These are phyloP conservation scores for sunflower (Helianthus annuus) DNA, from an alignment of 129 eudicot genomes.

Conservation along the genomic window DNA sequence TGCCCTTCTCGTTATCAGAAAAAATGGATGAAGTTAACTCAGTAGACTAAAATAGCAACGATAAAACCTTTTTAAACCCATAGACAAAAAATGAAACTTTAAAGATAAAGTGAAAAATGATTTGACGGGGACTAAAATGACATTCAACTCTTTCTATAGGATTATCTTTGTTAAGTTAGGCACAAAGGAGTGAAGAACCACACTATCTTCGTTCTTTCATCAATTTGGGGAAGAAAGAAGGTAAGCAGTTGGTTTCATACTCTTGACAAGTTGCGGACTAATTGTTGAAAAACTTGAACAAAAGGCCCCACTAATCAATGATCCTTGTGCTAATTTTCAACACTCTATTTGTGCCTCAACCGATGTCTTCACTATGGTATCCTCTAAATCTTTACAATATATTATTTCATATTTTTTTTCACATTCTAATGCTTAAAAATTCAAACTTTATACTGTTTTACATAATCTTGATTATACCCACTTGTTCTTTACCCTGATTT, in stretches of 20 bases:
- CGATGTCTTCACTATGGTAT: not conserved
- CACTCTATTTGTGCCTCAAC: slow-evolving; percentile 20
- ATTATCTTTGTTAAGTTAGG: not conserved
- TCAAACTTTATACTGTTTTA: slow-evolving; percentile 18
- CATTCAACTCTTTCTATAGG: not conserved
- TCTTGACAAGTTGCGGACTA: slow-evolving; percentile 25
- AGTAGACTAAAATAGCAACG: no score
- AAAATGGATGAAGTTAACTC: no score
- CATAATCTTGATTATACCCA: slow-evolving; percentile 19
- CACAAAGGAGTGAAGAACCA: not conserved
- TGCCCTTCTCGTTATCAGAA: no score
- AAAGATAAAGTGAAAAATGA: no score
- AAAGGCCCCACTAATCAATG: slow-evolving; percentile 16
- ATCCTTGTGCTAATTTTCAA: slow-evolving; percentile 11
- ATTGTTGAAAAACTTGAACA: not conserved
- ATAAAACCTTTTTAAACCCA: no score
- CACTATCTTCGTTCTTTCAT: not conserved
- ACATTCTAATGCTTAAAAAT: not conserved
- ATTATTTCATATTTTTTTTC: not conserved
- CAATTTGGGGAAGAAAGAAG: slow-evolving; percentile 6
- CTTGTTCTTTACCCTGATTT: slow-evolving; percentile 9
- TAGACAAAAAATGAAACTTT: no score
- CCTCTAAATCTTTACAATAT: not conserved
- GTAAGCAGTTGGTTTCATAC: slow-evolving; percentile 36
- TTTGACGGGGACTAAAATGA: no score